A percentile compares a stretch with the other conserved stretches of the same genome.
phyloP scores from a whole-genome alignment of 148 eudicot genomes.

The Nyssa sinensis region DNA sequence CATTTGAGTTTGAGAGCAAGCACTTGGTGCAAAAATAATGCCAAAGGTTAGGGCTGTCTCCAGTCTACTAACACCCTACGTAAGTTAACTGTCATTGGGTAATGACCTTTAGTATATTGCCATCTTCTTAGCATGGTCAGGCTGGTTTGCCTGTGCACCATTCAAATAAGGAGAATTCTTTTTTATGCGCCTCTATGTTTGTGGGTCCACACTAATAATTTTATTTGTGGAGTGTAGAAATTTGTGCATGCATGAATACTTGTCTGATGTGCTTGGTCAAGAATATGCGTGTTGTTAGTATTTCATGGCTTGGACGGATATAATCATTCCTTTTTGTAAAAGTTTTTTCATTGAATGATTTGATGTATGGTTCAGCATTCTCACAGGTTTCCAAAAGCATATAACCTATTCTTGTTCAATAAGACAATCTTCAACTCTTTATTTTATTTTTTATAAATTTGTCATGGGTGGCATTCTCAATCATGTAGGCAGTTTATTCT shows the following conservation, averaged over 20 bases:
- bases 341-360: background rate
- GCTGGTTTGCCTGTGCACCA: too few relatives aligned
- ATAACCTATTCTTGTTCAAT: background rate
- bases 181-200: background rate
- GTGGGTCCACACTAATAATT: background rate
- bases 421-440: background rate
- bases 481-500: background rate
- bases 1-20: too few relatives aligned
- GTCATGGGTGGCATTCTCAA: background rate
- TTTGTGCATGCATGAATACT: background rate
- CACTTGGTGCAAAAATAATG: too few relatives aligned
- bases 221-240: background rate
- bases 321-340: background rate
- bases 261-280: background rate
- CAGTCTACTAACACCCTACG: too few relatives aligned
- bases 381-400: background rate
- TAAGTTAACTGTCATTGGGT: too few relatives aligned
- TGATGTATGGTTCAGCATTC: background rate
- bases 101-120: too few relatives aligned
- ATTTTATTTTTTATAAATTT: too few relatives aligned
- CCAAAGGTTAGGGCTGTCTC: too few relatives aligned
- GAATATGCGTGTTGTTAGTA: background rate
- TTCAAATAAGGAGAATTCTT: too few relatives aligned
- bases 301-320: background rate
- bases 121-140: background rate